These are phyloP conservation scores for Coleophoma eucalyptorum DNA, from an alignment of 2,329 filamentous ascomycete species.

Conservation along the genomic window DNA sequence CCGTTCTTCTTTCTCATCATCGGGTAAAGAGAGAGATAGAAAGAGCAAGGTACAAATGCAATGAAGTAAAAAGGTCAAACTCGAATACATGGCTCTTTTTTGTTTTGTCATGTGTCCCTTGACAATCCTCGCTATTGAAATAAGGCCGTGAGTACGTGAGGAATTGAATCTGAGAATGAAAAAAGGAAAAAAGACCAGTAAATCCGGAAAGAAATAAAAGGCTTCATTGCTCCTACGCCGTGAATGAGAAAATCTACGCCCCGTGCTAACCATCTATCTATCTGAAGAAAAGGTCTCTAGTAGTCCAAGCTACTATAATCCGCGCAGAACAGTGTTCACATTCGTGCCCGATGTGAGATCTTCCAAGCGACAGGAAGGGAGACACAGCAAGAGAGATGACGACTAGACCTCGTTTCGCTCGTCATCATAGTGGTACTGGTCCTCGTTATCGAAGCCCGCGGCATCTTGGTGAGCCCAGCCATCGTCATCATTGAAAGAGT, in stretches of 20 bases:
- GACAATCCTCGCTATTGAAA: no score
- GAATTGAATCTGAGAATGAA: not conserved
- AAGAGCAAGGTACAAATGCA: no score
- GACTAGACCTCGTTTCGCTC: not conserved
- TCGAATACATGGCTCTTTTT: no score
- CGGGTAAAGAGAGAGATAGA: no score
- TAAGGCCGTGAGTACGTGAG: not conserved
- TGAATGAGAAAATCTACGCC: no score
- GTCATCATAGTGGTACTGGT: not conserved
- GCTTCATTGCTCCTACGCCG: no score
- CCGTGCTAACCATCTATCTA: not conserved
- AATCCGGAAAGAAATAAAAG: not conserved
- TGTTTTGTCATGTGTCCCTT: no score
- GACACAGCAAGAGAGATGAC: not conserved
- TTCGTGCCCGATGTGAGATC: not conserved
- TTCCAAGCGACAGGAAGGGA: not conserved
- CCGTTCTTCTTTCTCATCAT: no score
- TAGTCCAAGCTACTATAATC: not conserved
- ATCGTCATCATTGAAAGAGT: slow-evolving; percentile 4
- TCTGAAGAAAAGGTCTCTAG: not conserved
- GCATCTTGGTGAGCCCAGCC: not conserved
- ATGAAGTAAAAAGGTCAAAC: no score
- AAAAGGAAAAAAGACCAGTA: not conserved
- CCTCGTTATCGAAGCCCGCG: not conserved
- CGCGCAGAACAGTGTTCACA: not conserved